phyloP scores from a whole-genome alignment of 306 rosid genomes.

The Rosa rugosa region DNA sequence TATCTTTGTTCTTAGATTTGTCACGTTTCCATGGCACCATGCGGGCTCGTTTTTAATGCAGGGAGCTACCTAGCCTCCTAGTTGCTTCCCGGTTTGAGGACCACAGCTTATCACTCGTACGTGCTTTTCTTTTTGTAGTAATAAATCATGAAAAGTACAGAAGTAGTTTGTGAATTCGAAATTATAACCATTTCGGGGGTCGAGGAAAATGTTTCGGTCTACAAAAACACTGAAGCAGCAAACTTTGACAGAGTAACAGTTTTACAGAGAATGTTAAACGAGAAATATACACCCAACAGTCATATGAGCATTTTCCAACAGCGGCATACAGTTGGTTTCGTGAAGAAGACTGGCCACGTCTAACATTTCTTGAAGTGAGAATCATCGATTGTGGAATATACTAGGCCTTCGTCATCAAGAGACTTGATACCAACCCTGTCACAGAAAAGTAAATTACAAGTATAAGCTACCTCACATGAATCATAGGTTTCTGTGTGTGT shows the following conservation, averaged over 20 bases:
- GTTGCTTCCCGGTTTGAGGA: background rate
- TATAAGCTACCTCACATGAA: background rate
- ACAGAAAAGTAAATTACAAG: constrained; percentile 16
- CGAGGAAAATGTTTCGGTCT: background rate
- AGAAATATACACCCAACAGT: background rate
- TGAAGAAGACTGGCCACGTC: constrained; percentile 24
- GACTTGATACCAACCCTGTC: constrained; percentile 67
- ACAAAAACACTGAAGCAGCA: background rate
- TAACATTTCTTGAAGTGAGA: constrained; percentile 71
- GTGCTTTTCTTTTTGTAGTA: background rate
- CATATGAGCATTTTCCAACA: constrained; percentile 2
- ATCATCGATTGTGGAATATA: constrained; percentile 90
- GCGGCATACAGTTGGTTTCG: constrained; percentile 3
- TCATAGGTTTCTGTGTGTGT: background rate
- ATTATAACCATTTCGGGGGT: background rate
- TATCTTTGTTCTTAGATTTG: background rate
- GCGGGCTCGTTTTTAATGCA: background rate
- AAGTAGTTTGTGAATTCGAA: background rate
- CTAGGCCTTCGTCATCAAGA: constrained; percentile 77
- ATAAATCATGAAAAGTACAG: background rate
- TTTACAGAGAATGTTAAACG: background rate
- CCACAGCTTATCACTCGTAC: background rate
- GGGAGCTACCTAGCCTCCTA: background rate
- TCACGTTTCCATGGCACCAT: too few relatives aligned
- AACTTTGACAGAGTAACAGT: background rate